Evolutionary conservation across 2,329 filamentous ascomycete genomes (phyloP).

Genomic region (Esteya vermicola): DNA sequence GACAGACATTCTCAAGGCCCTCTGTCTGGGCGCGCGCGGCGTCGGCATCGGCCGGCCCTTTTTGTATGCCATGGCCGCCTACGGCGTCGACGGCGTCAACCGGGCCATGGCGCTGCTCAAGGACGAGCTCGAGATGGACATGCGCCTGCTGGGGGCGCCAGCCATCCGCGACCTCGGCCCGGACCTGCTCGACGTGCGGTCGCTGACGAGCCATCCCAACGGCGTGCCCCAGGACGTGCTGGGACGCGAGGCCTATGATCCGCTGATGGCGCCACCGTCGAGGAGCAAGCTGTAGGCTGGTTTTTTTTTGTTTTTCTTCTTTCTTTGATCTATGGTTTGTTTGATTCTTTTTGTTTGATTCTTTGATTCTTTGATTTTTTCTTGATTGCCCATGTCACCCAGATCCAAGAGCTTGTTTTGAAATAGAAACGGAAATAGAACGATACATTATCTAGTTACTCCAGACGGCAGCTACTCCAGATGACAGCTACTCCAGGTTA

Average conservation of each 20-base stretch:
- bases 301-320: too few relatives aligned
- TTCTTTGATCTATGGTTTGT: too few relatives aligned
- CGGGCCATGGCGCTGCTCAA: slow-evolving; percentile 83
- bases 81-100: slow-evolving; percentile 76
- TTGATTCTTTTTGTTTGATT: too few relatives aligned
- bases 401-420: neutral
- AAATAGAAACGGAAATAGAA: too few relatives aligned
- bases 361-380: too few relatives aligned
- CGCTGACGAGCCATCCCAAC: slow-evolving; percentile 41
- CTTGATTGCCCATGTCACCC: too few relatives aligned
- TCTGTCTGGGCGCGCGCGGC: slow-evolving; percentile 81
- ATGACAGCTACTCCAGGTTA: neutral
- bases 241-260: slow-evolving; percentile 35
- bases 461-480: neutral
- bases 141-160: slow-evolving; percentile 77
- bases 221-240: slow-evolving; percentile 34
- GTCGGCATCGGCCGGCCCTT: slow-evolving; percentile 93
- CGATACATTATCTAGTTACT: neutral
- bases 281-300: slow-evolving; percentile 33
- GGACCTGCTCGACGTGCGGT: slow-evolving; percentile 63
- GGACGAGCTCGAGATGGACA: slow-evolving; percentile 98
- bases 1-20: slow-evolving; percentile 88
- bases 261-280: slow-evolving; percentile 36
- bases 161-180: slow-evolving; percentile 66
- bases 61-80: slow-evolving; percentile 89